Evolutionary conservation across 2,329 filamentous ascomycete species (phyloP).

Genomic region (Aspergillus alliaceus): DNA sequence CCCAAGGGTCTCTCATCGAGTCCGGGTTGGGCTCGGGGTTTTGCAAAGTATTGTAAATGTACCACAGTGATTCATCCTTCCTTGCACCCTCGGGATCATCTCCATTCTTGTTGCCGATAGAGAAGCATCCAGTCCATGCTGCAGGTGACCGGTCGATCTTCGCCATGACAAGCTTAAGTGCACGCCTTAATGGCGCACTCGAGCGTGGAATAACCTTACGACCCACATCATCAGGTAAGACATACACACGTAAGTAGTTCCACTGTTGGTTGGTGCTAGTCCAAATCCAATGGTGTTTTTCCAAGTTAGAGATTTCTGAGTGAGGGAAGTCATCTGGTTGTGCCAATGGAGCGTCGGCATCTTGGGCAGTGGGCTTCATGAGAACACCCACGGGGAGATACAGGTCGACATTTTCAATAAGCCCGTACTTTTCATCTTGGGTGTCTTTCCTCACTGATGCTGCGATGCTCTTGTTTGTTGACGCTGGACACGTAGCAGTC

Average conservation of each 20-base stretch:
- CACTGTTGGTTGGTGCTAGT: conserved; percentile 18
- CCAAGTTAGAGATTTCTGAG: conserved; percentile 25
- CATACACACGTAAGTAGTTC: conserved; percentile 36
- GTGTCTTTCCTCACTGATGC: neutral
- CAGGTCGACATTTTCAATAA: conserved; percentile 14
- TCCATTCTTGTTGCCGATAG: neutral
- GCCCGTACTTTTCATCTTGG: neutral
- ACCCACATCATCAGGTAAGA: conserved; percentile 42
- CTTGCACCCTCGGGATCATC: conserved; percentile 15
- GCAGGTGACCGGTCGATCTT: conserved; percentile 39
- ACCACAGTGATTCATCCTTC: conserved; percentile 49
- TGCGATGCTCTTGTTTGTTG: neutral
- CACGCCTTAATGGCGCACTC: conserved; percentile 31
- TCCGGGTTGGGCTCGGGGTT: conserved; percentile 38
- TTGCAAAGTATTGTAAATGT: conserved; percentile 51
- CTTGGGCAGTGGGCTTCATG: conserved; percentile 11
- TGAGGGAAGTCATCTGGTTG: conserved; percentile 14
- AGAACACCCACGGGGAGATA: conserved; percentile 37
- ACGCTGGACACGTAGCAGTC: neutral
- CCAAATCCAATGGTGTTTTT: conserved; percentile 39
- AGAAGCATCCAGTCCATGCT: conserved; percentile 38
- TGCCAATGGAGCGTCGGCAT: neutral
- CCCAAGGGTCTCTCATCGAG: conserved; percentile 31
- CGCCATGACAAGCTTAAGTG: conserved; percentile 41
- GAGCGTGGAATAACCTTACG: conserved; percentile 34